Evolutionary conservation across 2,329 filamentous ascomycete genomes (phyloP), one percentile per base, ranked within the genome.

Genomic region (Exophiala sp.): DNA sequence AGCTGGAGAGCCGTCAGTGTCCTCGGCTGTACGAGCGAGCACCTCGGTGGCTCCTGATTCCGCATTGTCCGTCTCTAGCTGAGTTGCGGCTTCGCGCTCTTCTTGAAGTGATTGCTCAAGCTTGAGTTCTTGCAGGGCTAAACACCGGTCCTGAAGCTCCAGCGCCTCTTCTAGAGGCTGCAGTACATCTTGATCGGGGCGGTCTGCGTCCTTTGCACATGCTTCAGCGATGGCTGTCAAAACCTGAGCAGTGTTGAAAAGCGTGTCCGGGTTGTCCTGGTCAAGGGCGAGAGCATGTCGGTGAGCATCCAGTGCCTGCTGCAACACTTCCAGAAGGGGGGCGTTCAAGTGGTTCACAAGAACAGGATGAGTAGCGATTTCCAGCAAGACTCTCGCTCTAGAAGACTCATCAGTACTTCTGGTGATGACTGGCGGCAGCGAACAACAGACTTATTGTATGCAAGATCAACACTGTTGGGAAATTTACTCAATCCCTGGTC

Each of bases 201-300:
- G 63, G 4, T 74, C 72, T 35, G 73, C 73, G n/a, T 73, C 71
- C 43, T 81, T 77, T 1, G 75, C 70, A 6, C 79, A 63, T 19
- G 48, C 44, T 67, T 88, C 84, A 1, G 80, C 82, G 30, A 87
- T 70, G 55, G 77, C 80, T 0, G 79, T 83, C 30, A 87, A 70
- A 2, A 86, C 80, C 65, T 87, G 84, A 1, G 79, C 81, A 4
- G 80, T 82, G 62, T 88, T 88, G 70, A 87, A 88, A 7, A 85
- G 68, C 3, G 80, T 74, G 65, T 88, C 83, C 1, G 81, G 71
- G 62, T 86, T 85, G 34, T 80, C 74, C 42, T 77, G 73, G 18
- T 82, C 75, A 23, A 87, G 64, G 1, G 65, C 66, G 22, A 83
- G 66, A 2, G 83, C 83, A 62, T 77, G 74, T 48, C 75, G 75